Evolutionary conservation across 2,329 filamentous ascomycete species (phyloP).

Genomic region (Xylaria sp.): DNA sequence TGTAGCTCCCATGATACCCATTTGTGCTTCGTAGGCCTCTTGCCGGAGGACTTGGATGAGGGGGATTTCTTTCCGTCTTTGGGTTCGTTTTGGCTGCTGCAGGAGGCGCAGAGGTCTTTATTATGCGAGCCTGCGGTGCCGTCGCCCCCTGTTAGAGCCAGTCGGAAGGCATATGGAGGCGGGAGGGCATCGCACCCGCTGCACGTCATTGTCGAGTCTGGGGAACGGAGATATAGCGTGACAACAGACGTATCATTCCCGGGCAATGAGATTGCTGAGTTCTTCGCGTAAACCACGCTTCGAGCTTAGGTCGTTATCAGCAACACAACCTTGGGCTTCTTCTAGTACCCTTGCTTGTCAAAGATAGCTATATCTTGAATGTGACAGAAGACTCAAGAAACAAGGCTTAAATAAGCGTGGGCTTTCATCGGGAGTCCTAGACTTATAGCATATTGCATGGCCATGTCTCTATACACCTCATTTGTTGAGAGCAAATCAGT

Average conservation of each 20-base stretch:
- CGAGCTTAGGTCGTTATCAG: too few species aligned
- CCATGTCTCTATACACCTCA: background rate
- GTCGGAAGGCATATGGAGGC: conserved; percentile 23
- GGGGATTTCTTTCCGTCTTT: background rate
- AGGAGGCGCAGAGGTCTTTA: conserved; percentile 19
- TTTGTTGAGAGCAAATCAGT: background rate
- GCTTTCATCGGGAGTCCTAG: background rate
- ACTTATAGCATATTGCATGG: background rate
- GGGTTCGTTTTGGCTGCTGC: background rate
- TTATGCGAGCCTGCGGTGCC: conserved; percentile 10
- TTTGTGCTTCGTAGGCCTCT: conserved; percentile 19
- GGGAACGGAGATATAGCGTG: background rate
- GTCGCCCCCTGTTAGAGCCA: conserved; percentile 15
- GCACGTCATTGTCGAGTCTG: conserved; percentile 18
- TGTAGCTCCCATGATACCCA: conserved; percentile 28
- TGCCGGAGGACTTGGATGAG: conserved; percentile 2
- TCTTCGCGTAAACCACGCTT: background rate
- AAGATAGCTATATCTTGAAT: background rate
- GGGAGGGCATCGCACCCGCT: conserved; percentile 24
- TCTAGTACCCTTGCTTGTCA: background rate
- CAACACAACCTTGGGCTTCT: background rate
- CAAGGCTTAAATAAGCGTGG: background rate
- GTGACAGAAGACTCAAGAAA: background rate
- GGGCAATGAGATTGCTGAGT: background rate
- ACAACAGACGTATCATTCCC: background rate